Evolutionary conservation across 2,329 filamentous ascomycete genomes (phyloP), one percentile per base, ranked within the genome.

Genomic region (Byssothecium circinans): DNA sequence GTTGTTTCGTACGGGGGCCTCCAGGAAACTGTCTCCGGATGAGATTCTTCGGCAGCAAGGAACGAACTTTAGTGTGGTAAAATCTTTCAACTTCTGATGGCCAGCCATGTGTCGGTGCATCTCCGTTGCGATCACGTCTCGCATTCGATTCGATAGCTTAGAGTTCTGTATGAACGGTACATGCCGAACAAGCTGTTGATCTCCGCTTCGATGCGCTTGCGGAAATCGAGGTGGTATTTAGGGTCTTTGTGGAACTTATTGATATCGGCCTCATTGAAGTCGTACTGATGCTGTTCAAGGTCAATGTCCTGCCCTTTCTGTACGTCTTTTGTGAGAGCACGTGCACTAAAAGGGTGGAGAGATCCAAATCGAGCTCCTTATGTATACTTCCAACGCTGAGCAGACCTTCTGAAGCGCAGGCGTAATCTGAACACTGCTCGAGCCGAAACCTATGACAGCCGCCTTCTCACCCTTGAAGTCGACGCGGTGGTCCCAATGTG

Each of bases 191-290:
- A 65, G 27, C 74, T 72, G 54, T 80, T 81, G 27, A 82, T 71
- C 48, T 77, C 75, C 30, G 72, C 71, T 48, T 78, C 76, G 45
- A 78, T 71, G 47, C 72, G 68, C 57, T 75, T 77, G 45, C 75
- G 71, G 53, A 77, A 78, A 48, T 74, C 70, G 15, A 87, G 69
- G 23, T 75, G 67, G 40, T 76, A 75, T 3, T 81, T 73, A 0
- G 85, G 82, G 54, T 89, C 75, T 36, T 80, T 73, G 2, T 56
- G 57, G 64, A 87, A 87, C 0, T 76, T 75, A n/a, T 81, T 74
- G 12, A 77, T 75, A 41, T 84, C 77, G 11, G 84, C 80, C 2
- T 78, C 65, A 49, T 71, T 74, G 58, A 73, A 76, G 44, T 62
- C 67, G 57, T 75, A 69, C 56, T 76, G 75, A 0, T 71, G 67